Percentiles rank a stretch among this genome's conserved stretches.
Conservation (phyloP, 495 filamentous ascomycete species). For the Copromyces sp. region DNA sequence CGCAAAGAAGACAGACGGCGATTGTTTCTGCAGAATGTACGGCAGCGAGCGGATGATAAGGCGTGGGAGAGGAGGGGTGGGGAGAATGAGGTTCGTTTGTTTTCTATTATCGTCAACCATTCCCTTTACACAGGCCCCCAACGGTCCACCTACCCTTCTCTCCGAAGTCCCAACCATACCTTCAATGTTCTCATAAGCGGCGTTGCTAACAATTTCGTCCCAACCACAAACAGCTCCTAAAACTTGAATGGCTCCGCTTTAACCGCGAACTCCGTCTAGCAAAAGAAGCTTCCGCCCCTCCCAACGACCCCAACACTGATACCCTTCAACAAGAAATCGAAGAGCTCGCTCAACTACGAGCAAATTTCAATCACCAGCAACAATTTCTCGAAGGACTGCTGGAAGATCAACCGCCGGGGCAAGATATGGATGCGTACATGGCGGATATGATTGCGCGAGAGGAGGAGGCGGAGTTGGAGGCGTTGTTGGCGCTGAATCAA, state of each 20-base stretch:
- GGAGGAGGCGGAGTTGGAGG: constrained; percentile 50
- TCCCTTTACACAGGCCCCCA: neutral
- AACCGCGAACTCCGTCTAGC: constrained; percentile 31
- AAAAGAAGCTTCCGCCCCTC: constrained; percentile 26
- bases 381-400: constrained; percentile 25
- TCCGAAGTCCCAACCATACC: neutral
- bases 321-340: constrained; percentile 24
- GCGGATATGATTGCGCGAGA: constrained; percentile 37
- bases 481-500: constrained; percentile 36
- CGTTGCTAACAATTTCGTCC: constrained; percentile 6
- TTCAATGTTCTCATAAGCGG: neutral
- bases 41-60: constrained; percentile 56
- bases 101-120: neutral
- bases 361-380: constrained; percentile 36
- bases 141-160: neutral
- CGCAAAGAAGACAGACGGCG: constrained; percentile 41
- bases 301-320: constrained; percentile 4
- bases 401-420: constrained; percentile 20
- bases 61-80: constrained; percentile 55
- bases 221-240: constrained; percentile 27
- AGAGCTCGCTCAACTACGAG: constrained; percentile 29
- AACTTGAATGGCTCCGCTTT: constrained; percentile 35
- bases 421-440: constrained; percentile 33
- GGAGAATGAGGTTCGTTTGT: constrained; percentile 54
- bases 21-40: constrained; percentile 70